Conservation (phyloP, 2,329 filamentous ascomycete species). For the Lecanicillium sp. region DNA sequence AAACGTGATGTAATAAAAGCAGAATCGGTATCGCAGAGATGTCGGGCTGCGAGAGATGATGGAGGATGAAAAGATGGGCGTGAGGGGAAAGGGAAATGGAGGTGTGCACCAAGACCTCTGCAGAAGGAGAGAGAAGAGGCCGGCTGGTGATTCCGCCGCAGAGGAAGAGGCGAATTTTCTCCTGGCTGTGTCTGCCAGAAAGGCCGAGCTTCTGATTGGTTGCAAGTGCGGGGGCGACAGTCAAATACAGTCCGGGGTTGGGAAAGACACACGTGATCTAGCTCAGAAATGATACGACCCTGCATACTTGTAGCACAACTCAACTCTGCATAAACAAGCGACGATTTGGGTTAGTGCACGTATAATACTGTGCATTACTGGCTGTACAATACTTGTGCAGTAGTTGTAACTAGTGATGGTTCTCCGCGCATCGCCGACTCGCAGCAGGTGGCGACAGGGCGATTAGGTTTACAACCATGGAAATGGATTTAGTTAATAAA, state of each 20-base stretch:
- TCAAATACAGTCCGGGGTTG: conserved; percentile 17
- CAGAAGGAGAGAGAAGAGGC: conserved; percentile 15
- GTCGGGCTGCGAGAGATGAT: conserved; percentile 6
- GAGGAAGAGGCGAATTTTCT: conserved; percentile 13
- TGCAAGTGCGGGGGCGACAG: conserved; percentile 23
- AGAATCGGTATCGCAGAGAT: neutral
- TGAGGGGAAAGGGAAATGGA: neutral
- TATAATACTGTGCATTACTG: too few species aligned
- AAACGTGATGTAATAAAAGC: neutral
- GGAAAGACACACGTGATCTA: conserved; percentile 13
- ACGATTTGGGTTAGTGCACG: too few species aligned
- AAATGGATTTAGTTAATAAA: too few species aligned
- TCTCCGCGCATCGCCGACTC: too few species aligned
- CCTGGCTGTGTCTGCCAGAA: conserved; percentile 6
- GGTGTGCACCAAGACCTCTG: conserved; percentile 16
- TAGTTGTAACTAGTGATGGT: too few species aligned
- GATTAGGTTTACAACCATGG: too few species aligned
- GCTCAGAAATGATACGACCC: conserved; percentile 6
- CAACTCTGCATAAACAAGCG: too few species aligned
- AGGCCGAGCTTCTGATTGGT: conserved; percentile 26
- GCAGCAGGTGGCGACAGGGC: too few species aligned
- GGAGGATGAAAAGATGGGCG: conserved; percentile 3
- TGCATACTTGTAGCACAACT: neutral
- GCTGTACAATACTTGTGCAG: too few species aligned
- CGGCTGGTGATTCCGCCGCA: conserved; percentile 5